Evolutionary conservation across 352 stramenopile genomes (phyloP), one percentile per base, ranked within the genome.

Genomic region (Phytophthora fragariae): DNA sequence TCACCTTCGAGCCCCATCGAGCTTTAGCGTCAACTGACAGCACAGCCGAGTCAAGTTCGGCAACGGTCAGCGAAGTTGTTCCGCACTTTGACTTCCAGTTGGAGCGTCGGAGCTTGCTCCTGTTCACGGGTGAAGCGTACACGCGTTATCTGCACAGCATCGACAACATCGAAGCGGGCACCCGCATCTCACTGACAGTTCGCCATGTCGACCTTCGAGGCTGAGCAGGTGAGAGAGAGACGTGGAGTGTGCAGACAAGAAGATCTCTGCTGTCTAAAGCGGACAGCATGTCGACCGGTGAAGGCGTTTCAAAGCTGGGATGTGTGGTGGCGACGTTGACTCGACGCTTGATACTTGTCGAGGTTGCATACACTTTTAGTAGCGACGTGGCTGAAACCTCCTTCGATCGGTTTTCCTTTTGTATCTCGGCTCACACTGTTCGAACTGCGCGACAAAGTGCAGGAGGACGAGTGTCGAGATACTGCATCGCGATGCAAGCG

Each of bases 1-100:
- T 94, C 63, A 88, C 76, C 14, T 94, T 92, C 58, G 62, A 83
- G 53, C 85, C 68, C 19, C 87, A 92, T 77, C 85, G 82, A 47
- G 76, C 76, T 27, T 67, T 82, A 37, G 24, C 24, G 24, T 21
- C 19, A 21, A 27, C 24, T 27, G 24, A 27, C 24, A 27, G 24
- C 24, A 27, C 24, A 27, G 24, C 24, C 24, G 5, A 53, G 24
- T 17, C 33, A 29, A 12, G 46, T 6, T 3, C 49, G 6, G 31
- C 33, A 14, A 12, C 52, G 9, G 33, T 15, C 2, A 65, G 1
- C 11, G 57, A 60, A 2, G 52, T 59, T 31, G 50, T 65, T n/a
- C 53, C 54, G 46, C 71, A 76, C 65, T 79, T 82, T 9, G 70
- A 73, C 61, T 87, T 90, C 35, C 68, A 70, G 55, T 72, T 92